A percentile compares a stretch with the other conserved stretches of the same genome.
These are phyloP conservation scores for Candida silvatica DNA, from an alignment of 805 yeast species.

Conservation along the genomic window DNA sequence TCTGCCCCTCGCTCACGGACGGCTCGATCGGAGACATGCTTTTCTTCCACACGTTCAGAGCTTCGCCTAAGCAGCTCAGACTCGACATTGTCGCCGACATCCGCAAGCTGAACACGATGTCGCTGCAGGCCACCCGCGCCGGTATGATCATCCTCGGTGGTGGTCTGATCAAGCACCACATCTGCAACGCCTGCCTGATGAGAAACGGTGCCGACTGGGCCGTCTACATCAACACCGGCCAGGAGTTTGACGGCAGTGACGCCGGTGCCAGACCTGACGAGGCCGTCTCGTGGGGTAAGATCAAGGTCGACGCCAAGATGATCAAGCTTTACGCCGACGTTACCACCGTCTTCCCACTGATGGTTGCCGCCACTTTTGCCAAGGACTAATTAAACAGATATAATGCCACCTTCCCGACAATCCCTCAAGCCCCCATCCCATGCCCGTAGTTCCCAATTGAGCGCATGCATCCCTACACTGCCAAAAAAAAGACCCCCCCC, in stretches of 20 bases:
- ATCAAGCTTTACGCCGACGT: slow-evolving; percentile 96
- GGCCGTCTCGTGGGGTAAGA: slow-evolving; percentile 98
- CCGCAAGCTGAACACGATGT: slow-evolving; percentile 81
- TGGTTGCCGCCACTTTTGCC: slow-evolving; percentile 98
- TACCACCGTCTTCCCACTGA: slow-evolving; percentile 87
- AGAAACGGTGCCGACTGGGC: slow-evolving; percentile 99
- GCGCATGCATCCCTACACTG: neutral
- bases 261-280: slow-evolving; percentile 99
- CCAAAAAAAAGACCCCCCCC: no score
- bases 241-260: slow-evolving; percentile 97
- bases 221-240: slow-evolving; percentile 95
- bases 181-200: slow-evolving; percentile 97
- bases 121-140: slow-evolving; percentile 90
- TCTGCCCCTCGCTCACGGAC: slow-evolving; percentile 96
- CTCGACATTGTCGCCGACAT: slow-evolving; percentile 93
- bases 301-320: slow-evolving; percentile 85
- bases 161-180: slow-evolving; percentile 93
- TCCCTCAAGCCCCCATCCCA: neutral
- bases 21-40: slow-evolving; percentile 99
- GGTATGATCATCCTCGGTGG: slow-evolving; percentile 98
- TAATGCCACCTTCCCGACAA: neutral
- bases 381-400: slow-evolving; percentile 25
- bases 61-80: slow-evolving; percentile 83
- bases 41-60: slow-evolving; percentile 94
- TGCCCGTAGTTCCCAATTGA: neutral